Percentiles rank a stretch among this genome's conserved stretches.
phyloP scores from a whole-genome alignment of 345 rosid species.

The Boechera retrofracta region DNA sequence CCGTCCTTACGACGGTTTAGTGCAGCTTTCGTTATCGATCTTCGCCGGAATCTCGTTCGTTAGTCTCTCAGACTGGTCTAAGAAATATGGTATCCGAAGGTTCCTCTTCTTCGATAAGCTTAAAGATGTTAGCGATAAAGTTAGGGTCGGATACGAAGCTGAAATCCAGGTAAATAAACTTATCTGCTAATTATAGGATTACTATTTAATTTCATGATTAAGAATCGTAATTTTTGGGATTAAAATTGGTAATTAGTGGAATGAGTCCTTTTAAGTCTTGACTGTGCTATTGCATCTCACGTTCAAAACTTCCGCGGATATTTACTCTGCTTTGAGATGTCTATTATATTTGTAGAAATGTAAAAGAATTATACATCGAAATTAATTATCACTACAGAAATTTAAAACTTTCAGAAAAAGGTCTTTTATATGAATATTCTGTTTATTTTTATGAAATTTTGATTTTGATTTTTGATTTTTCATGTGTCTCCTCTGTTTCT shows the following conservation, averaged over 20 bases:
- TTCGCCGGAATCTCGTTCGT: constrained; percentile 73
- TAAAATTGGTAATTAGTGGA: not conserved
- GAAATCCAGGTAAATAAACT: constrained; percentile 61
- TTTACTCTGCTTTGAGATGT: too few species aligned
- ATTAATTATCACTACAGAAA: too few species aligned
- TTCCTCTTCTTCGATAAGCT: constrained; percentile 80
- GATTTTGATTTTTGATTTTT: too few species aligned
- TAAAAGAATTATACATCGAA: too few species aligned
- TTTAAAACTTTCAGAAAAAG: too few species aligned
- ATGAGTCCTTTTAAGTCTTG: not conserved
- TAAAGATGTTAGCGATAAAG: constrained; percentile 57
- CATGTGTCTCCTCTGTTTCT: constrained; percentile 23
- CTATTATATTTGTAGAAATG: too few species aligned
- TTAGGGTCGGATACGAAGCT: constrained; percentile 56
- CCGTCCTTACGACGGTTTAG: constrained; percentile 72
- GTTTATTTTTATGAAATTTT: too few species aligned
- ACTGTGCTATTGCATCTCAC: not conserved
- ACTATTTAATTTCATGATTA: not conserved
- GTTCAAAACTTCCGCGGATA: not conserved
- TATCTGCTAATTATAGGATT: constrained; percentile 1
- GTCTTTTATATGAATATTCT: too few species aligned
- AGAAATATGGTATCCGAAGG: constrained; percentile 62
- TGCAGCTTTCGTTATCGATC: constrained; percentile 73
- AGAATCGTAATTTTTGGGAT: not conserved
- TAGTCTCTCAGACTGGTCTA: constrained; percentile 65